Evolutionary conservation across 164 flowering plant species (phyloP).

Genomic region (Berberis thunbergii): DNA sequence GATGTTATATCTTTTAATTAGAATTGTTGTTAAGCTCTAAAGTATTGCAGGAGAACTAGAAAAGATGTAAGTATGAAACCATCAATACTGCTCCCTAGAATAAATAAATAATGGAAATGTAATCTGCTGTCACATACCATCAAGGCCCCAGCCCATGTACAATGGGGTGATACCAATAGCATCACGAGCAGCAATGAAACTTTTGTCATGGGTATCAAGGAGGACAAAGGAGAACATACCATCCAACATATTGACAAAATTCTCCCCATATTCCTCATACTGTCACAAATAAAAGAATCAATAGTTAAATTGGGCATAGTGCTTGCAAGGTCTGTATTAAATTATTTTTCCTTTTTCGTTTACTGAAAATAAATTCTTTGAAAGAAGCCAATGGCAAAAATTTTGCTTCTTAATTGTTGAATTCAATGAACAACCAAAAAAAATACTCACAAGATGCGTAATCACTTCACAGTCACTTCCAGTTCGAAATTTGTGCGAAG

Average conservation of each 20-base stretch:
- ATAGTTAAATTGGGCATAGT: background rate
- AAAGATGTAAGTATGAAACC: too few species aligned
- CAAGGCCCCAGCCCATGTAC: conserved; percentile 97
- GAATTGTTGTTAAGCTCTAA: too few species aligned
- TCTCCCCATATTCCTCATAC: conserved; percentile 96
- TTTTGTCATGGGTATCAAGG: conserved; percentile 84
- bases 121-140: conserved; percentile 44
- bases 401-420: too few species aligned
- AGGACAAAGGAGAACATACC: conserved; percentile 98
- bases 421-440: background rate
- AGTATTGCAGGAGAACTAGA: too few species aligned
- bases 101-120: too few species aligned
- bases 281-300: conserved; percentile 13
- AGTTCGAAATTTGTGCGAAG: conserved; percentile 65
- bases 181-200: conserved; percentile 93
- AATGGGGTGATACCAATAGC: conserved; percentile 94
- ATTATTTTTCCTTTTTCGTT: too few species aligned
- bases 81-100: too few species aligned
- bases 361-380: background rate
- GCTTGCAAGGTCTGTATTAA: too few species aligned
- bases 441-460: conserved; percentile 82
- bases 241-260: conserved; percentile 89
- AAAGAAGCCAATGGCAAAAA: background rate
- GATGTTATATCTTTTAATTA: too few species aligned
- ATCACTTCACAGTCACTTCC: conserved; percentile 98